Evolutionary conservation across 2,329 filamentous ascomycete genomes (phyloP), one percentile per base, ranked within the genome.

Genomic region (Leptographium radiaticola): DNA sequence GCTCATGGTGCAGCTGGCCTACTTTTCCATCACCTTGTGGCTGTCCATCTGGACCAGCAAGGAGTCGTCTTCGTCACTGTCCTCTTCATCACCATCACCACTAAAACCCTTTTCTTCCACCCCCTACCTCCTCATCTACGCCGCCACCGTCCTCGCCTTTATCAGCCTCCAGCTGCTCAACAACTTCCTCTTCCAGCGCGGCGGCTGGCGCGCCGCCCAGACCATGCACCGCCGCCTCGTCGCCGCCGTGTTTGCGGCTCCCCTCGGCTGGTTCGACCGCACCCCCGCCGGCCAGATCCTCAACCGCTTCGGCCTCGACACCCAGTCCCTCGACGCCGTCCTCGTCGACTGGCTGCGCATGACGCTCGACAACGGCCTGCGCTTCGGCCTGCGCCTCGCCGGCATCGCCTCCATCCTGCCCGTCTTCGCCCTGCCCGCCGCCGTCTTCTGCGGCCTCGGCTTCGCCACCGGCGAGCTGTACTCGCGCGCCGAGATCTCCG

Each of bases 281-380:
- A 95, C 90, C 0, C 90, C 90, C 4, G 77, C 95, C 0, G 90
- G 90, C 11, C 89, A 95, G 66, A 74, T 96, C 60, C 94, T 95
- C 81, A 95, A 95, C 67, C 81, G 90, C 38, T 95, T 96, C 69
- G 95, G 89, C 63, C 95, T 95, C 67, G 90, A 96, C 66, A 79
- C 95, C 9, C 88, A 95, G 66, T 81, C 87, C 18, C 77, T 96
- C 33, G 90, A 96, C 60, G 33, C 31, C 11, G 18, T 53, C 15
- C 45, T 53, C 13, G 51, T 49, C 10, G 51, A 53, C 45, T 48
- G 51, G 44, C 51, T 53, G 51, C 44, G 51, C 25, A 48, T 40
- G 44, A 46, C 51, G 18, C 44, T 53, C 7, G 51, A 53, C 51
- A 53, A 53, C 45, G 38, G 34, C 10, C 34, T 53, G 20, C 51